phyloP scores from a whole-genome alignment of 257 asterid species.

The Nicotiana knightiana region DNA sequence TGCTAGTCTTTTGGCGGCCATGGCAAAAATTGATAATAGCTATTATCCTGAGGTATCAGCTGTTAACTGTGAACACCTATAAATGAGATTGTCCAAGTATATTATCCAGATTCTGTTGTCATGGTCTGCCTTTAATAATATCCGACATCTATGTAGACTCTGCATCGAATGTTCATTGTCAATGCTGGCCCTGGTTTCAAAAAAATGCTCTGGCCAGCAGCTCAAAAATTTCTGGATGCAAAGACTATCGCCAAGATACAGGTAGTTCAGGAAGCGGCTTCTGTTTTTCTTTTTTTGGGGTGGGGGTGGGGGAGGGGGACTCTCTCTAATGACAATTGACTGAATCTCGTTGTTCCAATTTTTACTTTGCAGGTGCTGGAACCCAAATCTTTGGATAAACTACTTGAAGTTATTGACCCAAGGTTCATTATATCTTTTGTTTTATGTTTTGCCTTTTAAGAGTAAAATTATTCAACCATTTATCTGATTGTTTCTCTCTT shows the following conservation, averaged over 20 bases:
- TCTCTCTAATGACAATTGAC: background rate
- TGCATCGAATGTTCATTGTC: conserved; percentile 77
- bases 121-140: conserved; percentile 2
- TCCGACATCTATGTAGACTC: conserved; percentile 50
- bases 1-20: conserved; percentile 66
- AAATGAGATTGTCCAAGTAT: background rate
- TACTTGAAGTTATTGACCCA: conserved; percentile 68
- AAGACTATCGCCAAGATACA: conserved; percentile 75
- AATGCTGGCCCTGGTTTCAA: conserved; percentile 93
- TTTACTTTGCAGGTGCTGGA: conserved; percentile 61
- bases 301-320: background rate
- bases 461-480: conserved; percentile 6
- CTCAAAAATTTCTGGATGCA: conserved; percentile 77
- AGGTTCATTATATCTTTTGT: conserved; percentile 37
- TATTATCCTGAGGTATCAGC: conserved; percentile 86
- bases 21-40: conserved; percentile 69
- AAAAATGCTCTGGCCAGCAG: conserved; percentile 95
- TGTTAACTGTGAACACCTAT: conserved; percentile 7
- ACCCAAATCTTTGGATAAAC: conserved; percentile 66
- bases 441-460: conserved; percentile 7
- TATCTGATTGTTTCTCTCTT: conserved; percentile 14
- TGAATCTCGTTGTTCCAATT: conserved; percentile 12
- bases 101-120: background rate
- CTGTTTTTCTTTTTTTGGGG: background rate
- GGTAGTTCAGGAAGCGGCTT: conserved; percentile 27